Percentiles rank a stretch among this genome's conserved stretches.
Evolutionary conservation across 2,329 filamentous ascomycete species (phyloP).

Genomic region (Phialophora tarda): DNA sequence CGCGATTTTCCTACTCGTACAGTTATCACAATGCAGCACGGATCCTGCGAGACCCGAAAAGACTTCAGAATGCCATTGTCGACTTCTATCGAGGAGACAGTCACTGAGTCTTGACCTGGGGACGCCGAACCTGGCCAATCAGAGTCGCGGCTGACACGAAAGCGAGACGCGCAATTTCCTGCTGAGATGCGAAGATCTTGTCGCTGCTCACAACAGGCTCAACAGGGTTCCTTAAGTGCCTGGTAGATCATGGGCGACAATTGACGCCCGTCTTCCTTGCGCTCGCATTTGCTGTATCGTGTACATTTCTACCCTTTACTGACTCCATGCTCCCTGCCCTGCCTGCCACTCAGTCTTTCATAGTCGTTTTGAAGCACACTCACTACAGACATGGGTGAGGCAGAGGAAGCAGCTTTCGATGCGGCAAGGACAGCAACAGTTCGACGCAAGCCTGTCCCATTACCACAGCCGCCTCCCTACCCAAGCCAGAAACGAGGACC

Average conservation of each 20-base stretch:
- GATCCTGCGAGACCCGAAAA: neutral
- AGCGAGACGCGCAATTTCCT: constrained; percentile 16
- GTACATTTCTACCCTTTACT: neutral
- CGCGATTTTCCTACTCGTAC: neutral
- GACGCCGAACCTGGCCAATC: constrained; percentile 12
- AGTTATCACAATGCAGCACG: neutral
- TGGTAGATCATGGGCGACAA: neutral
- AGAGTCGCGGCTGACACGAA: constrained; percentile 3
- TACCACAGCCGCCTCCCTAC: constrained; percentile 5
- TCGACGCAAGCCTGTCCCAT: constrained; percentile 32
- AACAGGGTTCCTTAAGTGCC: neutral
- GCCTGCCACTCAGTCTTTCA: neutral
- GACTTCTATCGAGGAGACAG: neutral
- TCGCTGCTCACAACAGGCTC: constrained; percentile 1
- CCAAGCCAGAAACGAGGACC: constrained; percentile 10
- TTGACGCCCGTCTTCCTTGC: neutral
- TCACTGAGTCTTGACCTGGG: neutral
- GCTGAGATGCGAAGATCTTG: neutral
- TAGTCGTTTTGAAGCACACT: neutral
- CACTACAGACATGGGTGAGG: constrained; percentile 20
- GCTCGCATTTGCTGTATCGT: neutral
- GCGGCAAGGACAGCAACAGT: constrained; percentile 27
- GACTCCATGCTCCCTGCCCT: neutral
- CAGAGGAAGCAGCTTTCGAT: constrained; percentile 21
- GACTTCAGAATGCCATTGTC: neutral